A percentile compares a stretch with the other conserved stretches of the same genome.
These are phyloP conservation scores for Boletus semigastroideus DNA, from an alignment of 1,284 basidiomycete genomes.

Conservation along the genomic window DNA sequence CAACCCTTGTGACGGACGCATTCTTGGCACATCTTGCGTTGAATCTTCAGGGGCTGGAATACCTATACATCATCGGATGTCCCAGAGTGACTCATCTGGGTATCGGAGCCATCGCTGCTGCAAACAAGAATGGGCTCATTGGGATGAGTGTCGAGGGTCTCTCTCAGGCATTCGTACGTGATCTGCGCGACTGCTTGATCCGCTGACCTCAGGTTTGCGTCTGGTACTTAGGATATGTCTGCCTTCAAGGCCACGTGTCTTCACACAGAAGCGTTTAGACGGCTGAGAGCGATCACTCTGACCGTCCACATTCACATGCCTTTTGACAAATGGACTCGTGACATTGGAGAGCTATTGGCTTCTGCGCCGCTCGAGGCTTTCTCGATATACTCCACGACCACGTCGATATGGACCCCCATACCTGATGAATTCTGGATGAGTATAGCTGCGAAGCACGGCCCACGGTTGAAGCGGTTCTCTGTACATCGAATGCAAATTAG, in stretches of 20 bases:
- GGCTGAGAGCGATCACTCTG: slow-evolving; percentile 58
- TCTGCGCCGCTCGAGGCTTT: slow-evolving; percentile 52
- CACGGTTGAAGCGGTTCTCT: slow-evolving; percentile 54
- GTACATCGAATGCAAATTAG: slow-evolving; percentile 61
- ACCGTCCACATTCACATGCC: slow-evolving; percentile 42
- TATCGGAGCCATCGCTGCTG: slow-evolving; percentile 46
- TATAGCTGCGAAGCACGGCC: slow-evolving; percentile 50
- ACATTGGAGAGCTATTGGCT: slow-evolving; percentile 47
- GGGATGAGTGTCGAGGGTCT: slow-evolving; percentile 64
- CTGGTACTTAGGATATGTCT: slow-evolving; percentile 46
- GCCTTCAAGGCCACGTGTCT: slow-evolving; percentile 43
- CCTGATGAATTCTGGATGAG: slow-evolving; percentile 49
- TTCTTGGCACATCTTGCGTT: slow-evolving; percentile 50
- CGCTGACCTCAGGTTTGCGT: slow-evolving; percentile 3
- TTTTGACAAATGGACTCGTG: slow-evolving; percentile 42
- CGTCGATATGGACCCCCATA: slow-evolving; percentile 38
- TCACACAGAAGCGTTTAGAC: slow-evolving; percentile 37
- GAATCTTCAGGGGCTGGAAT: slow-evolving; percentile 47
- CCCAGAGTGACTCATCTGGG: slow-evolving; percentile 64
- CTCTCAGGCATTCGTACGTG: slow-evolving; percentile 57
- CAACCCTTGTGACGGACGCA: slow-evolving; percentile 54
- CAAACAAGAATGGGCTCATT: slow-evolving; percentile 45
- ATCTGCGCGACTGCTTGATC: neutral
- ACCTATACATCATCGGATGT: slow-evolving; percentile 63
- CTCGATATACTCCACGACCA: slow-evolving; percentile 58